Base-by-base conservation (phyloP, 2,329 filamentous ascomycete genomes). In the Fusarium guadeloupense region DNA sequence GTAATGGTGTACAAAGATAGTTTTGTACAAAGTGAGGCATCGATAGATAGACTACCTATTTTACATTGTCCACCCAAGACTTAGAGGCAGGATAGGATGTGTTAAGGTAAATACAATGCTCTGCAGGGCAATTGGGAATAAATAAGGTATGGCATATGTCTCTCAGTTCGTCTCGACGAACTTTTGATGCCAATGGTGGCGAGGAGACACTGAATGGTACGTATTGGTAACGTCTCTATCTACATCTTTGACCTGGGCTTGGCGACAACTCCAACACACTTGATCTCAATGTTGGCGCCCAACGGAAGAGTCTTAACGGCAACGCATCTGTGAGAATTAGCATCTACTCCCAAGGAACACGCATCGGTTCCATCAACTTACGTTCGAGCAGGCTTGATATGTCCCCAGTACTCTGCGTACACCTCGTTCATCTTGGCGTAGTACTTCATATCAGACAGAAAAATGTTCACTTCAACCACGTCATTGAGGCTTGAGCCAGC, bases 371-470 rank as follows among this genome's bases (percentile, higher is more conserved):
- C 6, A 7, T 16, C 4, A 1, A 68, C 68, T 69, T 26, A 69
- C 65, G 76, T 78, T 40, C 76, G 63, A 30, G 74, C 75, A 2
- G 79, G 79, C 66, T 81, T 81, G 0, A 77, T 63, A 8, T 79
- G 73, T 4, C 75, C 77, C 76, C 90, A 92, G 77, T 86, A 89
- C 74, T 88, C 85, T 69, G 84, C 83, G 67, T 91, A 92, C 21
- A 89, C 83, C 66, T 83, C 82, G 72, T 92, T 92, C 86, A 92
- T 90, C 73, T 89, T 85, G 26, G 79, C 83, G 69, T 92, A 92
- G 72, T 90, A 81, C 49, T 83, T 84, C 88, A 92, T 91, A 66
- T 89, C 84, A 38, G 86, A 84, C 40, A 92, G 79, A 77, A 90
- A 92, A 63, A 92, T 86, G 62, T 84, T 86, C 47, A 89, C 86